Evolutionary conservation across 768 basidiomycete genomes (phyloP), one percentile per base, ranked within the genome.

Genomic region (Macrolepiota albuminosa): DNA sequence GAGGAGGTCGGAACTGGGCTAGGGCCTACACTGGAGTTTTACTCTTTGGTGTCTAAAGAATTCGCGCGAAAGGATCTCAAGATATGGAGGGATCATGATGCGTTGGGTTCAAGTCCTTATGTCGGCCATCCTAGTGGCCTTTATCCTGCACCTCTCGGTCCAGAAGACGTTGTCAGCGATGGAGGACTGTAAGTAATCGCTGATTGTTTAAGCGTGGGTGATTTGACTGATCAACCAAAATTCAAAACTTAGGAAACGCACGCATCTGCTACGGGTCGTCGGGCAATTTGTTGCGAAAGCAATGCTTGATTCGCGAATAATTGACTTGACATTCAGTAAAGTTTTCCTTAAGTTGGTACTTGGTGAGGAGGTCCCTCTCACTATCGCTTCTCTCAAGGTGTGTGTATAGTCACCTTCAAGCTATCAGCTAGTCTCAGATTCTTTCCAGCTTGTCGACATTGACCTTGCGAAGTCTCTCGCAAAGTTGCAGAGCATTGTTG

Each of bases 1-100:
- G 94, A 97, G 69, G 97, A 99, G 78, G 95, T 98, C 51, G 97
- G 97, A 21, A 98, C 96, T 8, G 97, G 97, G 21, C 78, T 99
- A 11, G 97, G 97, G 3, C 97, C 97, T 7, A 98, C 97, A 29
- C 81, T 98, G 26, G 97, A 99, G 75, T 99, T 99, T 75, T 99
- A 98, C 72, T 91, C 95, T n/a, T 75, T 98, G 53, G 97, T 95
- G 8, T 96, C 93, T 46, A 91, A 88, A 67, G 97, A 98, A 72
- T 98, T 98, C 71, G 94, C 94, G 0, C 79, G 92, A 56, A 84
- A 88, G 66, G 86, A 91, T 61, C 76, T 98, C 65, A 90, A 91
- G 73, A 81, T 98, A 34, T 98, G 97, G 97, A 82, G 94, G 59
- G 93, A 94, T 68, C 86, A 87, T 2, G 94, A 97, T 62, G 73